phyloP scores from a whole-genome alignment of 495 filamentous ascomycete genomes.

The Patellaria atrata region DNA sequence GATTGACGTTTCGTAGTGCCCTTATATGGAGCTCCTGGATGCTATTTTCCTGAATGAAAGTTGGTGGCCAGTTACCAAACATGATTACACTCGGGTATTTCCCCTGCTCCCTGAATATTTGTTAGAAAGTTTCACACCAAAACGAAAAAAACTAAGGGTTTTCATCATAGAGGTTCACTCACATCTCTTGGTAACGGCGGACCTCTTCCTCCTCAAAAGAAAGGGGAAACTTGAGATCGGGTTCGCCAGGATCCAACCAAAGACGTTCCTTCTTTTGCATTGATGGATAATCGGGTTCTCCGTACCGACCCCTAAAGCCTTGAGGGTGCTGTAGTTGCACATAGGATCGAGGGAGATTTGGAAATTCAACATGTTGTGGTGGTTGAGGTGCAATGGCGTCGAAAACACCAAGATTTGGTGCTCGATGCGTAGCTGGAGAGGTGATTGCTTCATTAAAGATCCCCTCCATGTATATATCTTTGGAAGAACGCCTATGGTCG shows the following conservation, averaged over 20 bases:
- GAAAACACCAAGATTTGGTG: too few relatives aligned
- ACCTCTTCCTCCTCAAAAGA: constrained; percentile 14
- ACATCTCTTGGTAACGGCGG: constrained; percentile 3
- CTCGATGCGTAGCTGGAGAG: too few relatives aligned
- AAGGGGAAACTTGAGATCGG: constrained; percentile 3
- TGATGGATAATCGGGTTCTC: constrained; percentile 11
- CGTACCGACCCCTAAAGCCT: constrained; percentile 13
- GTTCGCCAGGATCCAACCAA: constrained; percentile 6
- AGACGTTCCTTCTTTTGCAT: constrained; percentile 4
- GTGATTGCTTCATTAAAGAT: too few relatives aligned
- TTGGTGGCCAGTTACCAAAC: constrained; percentile 9
- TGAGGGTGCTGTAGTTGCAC: constrained; percentile 11
- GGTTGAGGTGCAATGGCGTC: too few relatives aligned
- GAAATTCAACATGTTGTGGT: too few relatives aligned
- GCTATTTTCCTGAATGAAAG: constrained; percentile 4
- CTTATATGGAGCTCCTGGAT: constrained; percentile 10
- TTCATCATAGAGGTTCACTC: too few relatives aligned
- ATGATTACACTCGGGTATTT: constrained; percentile 8
- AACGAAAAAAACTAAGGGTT: too few relatives aligned
- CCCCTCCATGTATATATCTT: too few relatives aligned
- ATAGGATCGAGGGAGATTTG: too few relatives aligned
- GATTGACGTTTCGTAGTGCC: neutral
- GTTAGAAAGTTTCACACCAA: too few relatives aligned
- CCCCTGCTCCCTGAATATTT: constrained; percentile 7
- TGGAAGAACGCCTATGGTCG: too few relatives aligned